Conservation (phyloP, 108 stramenopile species). For the Cyclotella sp. region DNA sequence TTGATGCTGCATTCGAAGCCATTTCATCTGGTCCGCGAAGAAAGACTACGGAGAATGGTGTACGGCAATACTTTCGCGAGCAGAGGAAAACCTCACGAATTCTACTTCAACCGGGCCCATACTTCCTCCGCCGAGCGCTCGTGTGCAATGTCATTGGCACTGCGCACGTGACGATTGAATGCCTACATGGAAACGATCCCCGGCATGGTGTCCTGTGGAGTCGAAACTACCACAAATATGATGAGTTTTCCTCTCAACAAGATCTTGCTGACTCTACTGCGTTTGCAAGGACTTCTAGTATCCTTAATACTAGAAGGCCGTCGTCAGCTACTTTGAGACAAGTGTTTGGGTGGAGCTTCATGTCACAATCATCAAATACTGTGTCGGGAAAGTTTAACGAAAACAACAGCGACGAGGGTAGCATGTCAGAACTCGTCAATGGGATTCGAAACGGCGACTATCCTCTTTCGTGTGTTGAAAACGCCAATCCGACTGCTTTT, state of each 20-base stretch:
- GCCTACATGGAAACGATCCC: constrained; percentile 48
- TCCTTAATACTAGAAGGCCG: constrained; percentile 20
- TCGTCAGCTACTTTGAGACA: constrained; percentile 33
- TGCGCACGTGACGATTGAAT: constrained; percentile 60
- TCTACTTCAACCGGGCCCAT: constrained; percentile 65
- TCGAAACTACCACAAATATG: constrained; percentile 29
- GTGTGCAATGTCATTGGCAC: constrained; percentile 44
- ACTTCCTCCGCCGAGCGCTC: constrained; percentile 63
- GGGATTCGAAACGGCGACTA: not conserved
- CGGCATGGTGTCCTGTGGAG: constrained; percentile 30
- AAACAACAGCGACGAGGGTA: not conserved
- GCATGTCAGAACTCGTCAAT: constrained; percentile 8
- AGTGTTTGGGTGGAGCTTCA: constrained; percentile 17
- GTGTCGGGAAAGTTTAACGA: constrained; percentile 1
- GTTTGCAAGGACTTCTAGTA: not conserved
- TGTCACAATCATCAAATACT: constrained; percentile 4
- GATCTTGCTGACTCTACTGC: not conserved
- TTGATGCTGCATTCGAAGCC: constrained; percentile 56
- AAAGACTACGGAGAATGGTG: constrained; percentile 22
- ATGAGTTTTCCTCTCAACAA: not conserved
- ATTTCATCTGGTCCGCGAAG: constrained; percentile 26
- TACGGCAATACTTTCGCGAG: constrained; percentile 29
- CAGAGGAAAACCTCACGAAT: constrained; percentile 46
- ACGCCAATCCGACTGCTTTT: constrained; percentile 47
- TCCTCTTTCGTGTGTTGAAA: constrained; percentile 23